These are phyloP conservation scores for Blastobotrys chiropterorum DNA, from an alignment of 805 yeast species.

Conservation along the genomic window DNA sequence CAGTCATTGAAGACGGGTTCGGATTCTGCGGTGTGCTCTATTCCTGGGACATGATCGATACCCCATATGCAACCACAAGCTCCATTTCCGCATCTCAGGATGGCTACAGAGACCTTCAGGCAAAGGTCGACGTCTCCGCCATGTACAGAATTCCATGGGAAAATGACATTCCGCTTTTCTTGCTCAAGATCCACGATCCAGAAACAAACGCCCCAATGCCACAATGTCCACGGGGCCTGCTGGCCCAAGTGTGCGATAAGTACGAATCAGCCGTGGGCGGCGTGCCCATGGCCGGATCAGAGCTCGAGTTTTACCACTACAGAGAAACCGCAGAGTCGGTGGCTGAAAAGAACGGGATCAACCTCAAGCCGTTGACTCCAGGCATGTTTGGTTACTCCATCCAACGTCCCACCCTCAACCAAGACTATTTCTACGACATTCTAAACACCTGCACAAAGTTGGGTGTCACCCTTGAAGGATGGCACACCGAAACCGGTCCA, in stretches of 20 bases:
- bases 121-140: slow-evolving; percentile 23
- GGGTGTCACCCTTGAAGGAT: slow-evolving; percentile 28
- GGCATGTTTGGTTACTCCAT: slow-evolving; percentile 35
- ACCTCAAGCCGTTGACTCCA: slow-evolving; percentile 26
- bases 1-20: slow-evolving; percentile 23
- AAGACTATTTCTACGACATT: slow-evolving; percentile 26
- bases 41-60: slow-evolving; percentile 34
- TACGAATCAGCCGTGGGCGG: slow-evolving; percentile 11
- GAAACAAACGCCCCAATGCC: slow-evolving; percentile 22
- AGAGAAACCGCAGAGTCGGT: slow-evolving; percentile 23
- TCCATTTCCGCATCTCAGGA: slow-evolving; percentile 24
- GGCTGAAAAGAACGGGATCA: slow-evolving; percentile 18
- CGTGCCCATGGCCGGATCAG: slow-evolving; percentile 28
- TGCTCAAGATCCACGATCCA: slow-evolving; percentile 24
- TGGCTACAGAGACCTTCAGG: slow-evolving; percentile 29
- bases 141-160: slow-evolving; percentile 28
- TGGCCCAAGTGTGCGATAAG: slow-evolving; percentile 16
- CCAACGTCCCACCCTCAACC: slow-evolving; percentile 27
- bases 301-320: slow-evolving; percentile 31
- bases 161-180: slow-evolving; percentile 25
- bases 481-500: slow-evolving; percentile 34
- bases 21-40: slow-evolving; percentile 31
- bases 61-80: slow-evolving; percentile 24
- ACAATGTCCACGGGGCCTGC: slow-evolving; percentile 29
- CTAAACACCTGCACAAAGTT: slow-evolving; percentile 20